Evolutionary conservation across 345 rosid species (phyloP), one percentile per base, ranked within the genome.

Genomic region (Gossypioides kirkii): DNA sequence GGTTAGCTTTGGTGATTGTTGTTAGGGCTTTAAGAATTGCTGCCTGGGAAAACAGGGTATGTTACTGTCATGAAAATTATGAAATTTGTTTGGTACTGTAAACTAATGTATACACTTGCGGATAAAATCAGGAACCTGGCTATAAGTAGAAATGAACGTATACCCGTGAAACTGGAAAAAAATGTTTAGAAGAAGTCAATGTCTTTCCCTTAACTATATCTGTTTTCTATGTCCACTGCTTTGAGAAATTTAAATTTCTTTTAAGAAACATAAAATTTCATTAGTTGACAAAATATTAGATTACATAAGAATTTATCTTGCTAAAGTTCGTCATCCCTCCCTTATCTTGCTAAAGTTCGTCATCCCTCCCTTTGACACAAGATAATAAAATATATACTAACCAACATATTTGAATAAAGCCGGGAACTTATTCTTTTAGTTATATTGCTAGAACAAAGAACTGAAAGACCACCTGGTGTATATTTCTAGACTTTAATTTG

Each of bases 401-500:
- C 18, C 28, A 71, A 52, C 54, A 55, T 22, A 52, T 49, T 22
- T 52, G 12, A 75, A 66, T 10, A 54, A 36, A 28, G 36, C 38
- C 50, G 22, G 17, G 22, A 26, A 20, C 71, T 59, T 76, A 11
- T 45, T 65, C 8, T 50, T 61, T 53, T 28, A 23, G 23, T 36
- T 20, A 5, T 70, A 32, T 38, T 32, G 42, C 8, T 69, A 59
- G n/a, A 67, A 53, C 64, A 58, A 67, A 49, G 60, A 69, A 59
- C 42, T 41, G 22, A 32, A 20, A 43, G 22, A 55, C 28, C 36
- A n/a, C n/a, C 65, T 62, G 18, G 28, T 26, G 43, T 36, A 32
- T 64, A 25, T 28, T 20, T 43, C 77, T 77, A 77, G 26, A 23
- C 55, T 66, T 70, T 76, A 20, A 87, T 76, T 81, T 87, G 94